Conservation (phyloP, 225 moss, liverwort and hornwort genomes). For the Bryoerythrophyllum caledonicum region DNA sequence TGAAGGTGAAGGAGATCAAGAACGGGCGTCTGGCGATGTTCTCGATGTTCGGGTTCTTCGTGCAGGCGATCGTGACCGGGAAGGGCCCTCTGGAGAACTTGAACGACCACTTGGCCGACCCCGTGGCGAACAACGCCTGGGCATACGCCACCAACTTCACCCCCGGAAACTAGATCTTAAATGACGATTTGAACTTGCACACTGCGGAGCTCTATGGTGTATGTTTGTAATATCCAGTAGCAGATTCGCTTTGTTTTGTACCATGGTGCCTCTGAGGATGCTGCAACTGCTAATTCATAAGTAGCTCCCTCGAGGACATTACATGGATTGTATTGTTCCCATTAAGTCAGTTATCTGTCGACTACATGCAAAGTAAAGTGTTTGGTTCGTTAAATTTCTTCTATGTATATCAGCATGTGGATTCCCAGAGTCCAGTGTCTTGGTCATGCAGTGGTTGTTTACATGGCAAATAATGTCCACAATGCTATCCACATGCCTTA, state of each 20-base stretch:
- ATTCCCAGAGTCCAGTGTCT: not conserved
- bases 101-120: conserved; percentile 18
- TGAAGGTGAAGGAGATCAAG: conserved; percentile 27
- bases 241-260: not conserved
- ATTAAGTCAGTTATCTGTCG: not conserved
- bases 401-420: not conserved
- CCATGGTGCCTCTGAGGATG: not conserved
- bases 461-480: no score
- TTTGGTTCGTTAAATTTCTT: not conserved
- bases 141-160: conserved; percentile 11
- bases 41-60: conserved; percentile 26
- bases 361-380: not conserved
- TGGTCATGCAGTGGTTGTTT: no score
- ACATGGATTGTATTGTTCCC: not conserved
- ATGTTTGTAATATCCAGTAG: not conserved
- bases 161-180: conserved; percentile 1
- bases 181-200: no score
- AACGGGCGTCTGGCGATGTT: conserved; percentile 21
- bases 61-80: conserved; percentile 9
- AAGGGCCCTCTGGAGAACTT: conserved; percentile 18
- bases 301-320: not conserved
- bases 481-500: no score
- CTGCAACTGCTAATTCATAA: not conserved
- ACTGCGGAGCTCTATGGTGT: not conserved
- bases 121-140: not conserved